phyloP scores from a whole-genome alignment of 768 basidiomycete species.

The Phlebiopsis flavidoalba region DNA sequence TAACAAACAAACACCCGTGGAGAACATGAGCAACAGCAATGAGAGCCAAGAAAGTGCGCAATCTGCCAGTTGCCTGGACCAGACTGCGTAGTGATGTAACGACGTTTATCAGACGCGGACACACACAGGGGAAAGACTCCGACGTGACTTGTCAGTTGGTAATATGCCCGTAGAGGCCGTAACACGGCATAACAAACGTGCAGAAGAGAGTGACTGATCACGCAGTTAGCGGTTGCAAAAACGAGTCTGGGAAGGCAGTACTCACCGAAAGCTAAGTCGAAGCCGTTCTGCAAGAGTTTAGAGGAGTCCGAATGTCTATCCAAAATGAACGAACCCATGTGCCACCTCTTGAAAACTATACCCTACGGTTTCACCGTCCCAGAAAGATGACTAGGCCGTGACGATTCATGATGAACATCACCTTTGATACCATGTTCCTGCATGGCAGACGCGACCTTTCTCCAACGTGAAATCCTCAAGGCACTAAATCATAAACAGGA shows the following conservation, averaged over 20 bases:
- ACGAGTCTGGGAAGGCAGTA: too few relatives aligned
- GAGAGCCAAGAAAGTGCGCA: constrained; percentile 80
- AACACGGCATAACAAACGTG: constrained; percentile 72
- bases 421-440: constrained; percentile 93
- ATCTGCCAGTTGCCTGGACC: too few relatives aligned
- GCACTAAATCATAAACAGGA: constrained; percentile 75
- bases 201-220: constrained; percentile 59
- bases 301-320: not conserved
- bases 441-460: constrained; percentile 90
- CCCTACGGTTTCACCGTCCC: constrained; percentile 31
- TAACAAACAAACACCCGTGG: constrained; percentile 58
- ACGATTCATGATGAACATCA: constrained; percentile 22
- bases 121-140: constrained; percentile 35
- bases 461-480: constrained; percentile 85
- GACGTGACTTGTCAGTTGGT: constrained; percentile 37
- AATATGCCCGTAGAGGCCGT: constrained; percentile 76
- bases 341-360: constrained; percentile 81
- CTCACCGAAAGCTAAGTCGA: constrained; percentile 77
- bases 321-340: constrained; percentile 58
- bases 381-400: not conserved
- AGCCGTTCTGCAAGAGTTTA: constrained; percentile 62
- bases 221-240: too few relatives aligned
- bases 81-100: constrained; percentile 54
- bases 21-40: constrained; percentile 89
- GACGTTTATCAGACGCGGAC: not conserved